phyloP scores from a whole-genome alignment of 306 rosid species.

The Dryas octopetala region DNA sequence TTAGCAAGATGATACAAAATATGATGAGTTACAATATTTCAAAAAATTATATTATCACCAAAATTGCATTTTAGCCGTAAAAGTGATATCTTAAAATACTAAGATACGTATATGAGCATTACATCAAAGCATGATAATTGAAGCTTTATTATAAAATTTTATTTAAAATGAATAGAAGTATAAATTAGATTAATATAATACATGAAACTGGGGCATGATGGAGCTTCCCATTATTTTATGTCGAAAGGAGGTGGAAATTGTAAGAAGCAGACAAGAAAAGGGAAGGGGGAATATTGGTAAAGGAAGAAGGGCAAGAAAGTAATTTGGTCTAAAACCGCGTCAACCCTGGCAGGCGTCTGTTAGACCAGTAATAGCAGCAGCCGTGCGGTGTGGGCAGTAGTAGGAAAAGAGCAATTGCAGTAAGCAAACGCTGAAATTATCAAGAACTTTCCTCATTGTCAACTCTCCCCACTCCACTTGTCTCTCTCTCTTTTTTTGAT shows the following conservation, averaged over 20 bases:
- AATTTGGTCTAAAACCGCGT: conserved; percentile 39
- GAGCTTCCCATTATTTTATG: too few species aligned
- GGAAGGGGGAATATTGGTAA: background rate
- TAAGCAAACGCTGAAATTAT: background rate
- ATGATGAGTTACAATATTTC: too few species aligned
- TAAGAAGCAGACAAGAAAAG: background rate
- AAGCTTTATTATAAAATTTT: too few species aligned
- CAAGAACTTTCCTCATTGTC: conserved; percentile 27
- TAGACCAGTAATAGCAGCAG: background rate
- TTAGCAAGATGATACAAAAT: too few species aligned
- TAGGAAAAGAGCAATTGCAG: background rate
- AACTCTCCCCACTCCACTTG: background rate
- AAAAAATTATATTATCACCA: too few species aligned
- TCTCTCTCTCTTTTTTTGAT: background rate
- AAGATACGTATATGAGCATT: too few species aligned
- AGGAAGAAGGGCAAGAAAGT: conserved; percentile 2
- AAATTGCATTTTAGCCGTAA: too few species aligned
- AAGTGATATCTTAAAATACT: too few species aligned
- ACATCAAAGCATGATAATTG: too few species aligned
- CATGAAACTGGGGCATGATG: too few species aligned
- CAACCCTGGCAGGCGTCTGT: conserved; percentile 21
- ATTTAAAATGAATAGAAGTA: too few species aligned
- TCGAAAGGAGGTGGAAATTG: background rate
- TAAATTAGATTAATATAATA: too few species aligned
- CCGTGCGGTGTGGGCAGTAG: background rate